Evolutionary conservation across 2,329 filamentous ascomycete species (phyloP).

Genomic region (Talaromyces sp.): DNA sequence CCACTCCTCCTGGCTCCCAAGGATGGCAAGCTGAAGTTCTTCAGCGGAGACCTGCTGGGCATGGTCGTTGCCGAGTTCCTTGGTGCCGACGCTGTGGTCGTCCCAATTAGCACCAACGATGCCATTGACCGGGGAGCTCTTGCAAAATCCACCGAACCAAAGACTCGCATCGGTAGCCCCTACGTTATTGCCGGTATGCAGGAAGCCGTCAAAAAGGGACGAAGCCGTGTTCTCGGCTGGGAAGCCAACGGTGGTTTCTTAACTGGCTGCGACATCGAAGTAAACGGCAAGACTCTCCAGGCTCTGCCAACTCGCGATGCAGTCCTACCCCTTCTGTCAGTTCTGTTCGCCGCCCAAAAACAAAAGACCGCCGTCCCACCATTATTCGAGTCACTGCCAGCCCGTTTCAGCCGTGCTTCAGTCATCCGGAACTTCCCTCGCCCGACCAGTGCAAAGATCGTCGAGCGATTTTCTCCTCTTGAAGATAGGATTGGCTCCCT

Average conservation of each 20-base stretch:
- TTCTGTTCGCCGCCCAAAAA: conserved; percentile 31
- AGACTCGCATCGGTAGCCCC: conserved; percentile 39
- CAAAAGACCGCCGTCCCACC: conserved; percentile 27
- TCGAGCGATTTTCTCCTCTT: conserved; percentile 30
- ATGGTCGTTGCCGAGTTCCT: conserved; percentile 38
- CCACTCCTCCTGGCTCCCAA: conserved; percentile 34
- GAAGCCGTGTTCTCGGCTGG: conserved; percentile 34
- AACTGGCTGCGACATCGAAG: conserved; percentile 33
- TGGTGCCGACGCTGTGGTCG: conserved; percentile 32
- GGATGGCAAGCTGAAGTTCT: conserved; percentile 32
- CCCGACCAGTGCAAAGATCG: conserved; percentile 33
- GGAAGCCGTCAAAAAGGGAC: conserved; percentile 30
- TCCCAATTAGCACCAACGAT: conserved; percentile 38
- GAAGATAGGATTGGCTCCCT: neutral
- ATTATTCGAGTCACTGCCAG: conserved; percentile 32
- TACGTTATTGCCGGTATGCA: conserved; percentile 40
- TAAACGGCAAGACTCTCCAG: conserved; percentile 29
- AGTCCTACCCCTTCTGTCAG: conserved; percentile 34
- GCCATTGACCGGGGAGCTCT: conserved; percentile 36
- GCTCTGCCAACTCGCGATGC: conserved; percentile 38
- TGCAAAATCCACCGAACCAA: conserved; percentile 29
- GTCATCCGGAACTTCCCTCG: conserved; percentile 38
- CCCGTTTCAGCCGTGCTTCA: conserved; percentile 33
- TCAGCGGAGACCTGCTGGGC: conserved; percentile 36
- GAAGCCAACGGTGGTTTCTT: conserved; percentile 40